These are phyloP conservation scores for Ceratocystis colombiana DNA, from an alignment of 2,329 filamentous ascomycete genomes.

Conservation along the genomic window DNA sequence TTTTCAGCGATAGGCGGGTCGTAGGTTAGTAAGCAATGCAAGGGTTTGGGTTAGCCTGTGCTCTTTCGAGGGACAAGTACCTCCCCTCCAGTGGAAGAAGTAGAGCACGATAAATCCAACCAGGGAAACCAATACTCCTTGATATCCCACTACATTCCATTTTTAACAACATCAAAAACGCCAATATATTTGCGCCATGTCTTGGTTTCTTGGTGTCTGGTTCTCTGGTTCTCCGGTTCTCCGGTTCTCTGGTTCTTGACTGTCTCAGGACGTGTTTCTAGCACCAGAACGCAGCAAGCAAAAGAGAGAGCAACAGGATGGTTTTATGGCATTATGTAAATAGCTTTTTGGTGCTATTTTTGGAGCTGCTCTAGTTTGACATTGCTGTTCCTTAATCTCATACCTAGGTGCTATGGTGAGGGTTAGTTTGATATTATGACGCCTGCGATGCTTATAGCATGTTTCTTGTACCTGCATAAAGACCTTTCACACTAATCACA, in stretches of 20 bases:
- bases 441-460: too few relatives aligned
- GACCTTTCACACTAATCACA: not conserved
- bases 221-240: not conserved
- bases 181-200: not conserved
- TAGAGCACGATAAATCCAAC: too few relatives aligned
- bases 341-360: not conserved
- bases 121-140: too few relatives aligned
- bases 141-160: not conserved
- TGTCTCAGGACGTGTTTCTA: constrained; percentile 3
- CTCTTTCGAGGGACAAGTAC: too few relatives aligned
- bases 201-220: not conserved
- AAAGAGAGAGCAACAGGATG: too few relatives aligned
- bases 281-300: not conserved
- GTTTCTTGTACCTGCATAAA: constrained; percentile 2
- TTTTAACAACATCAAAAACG: not conserved
- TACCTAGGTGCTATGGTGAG: not conserved
- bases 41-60: too few relatives aligned
- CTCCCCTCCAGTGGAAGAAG: too few relatives aligned
- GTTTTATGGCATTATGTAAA: not conserved
- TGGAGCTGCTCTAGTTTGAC: not conserved
- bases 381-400: not conserved
- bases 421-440: too few relatives aligned
- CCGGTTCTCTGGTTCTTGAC: not conserved
- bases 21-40: too few relatives aligned
- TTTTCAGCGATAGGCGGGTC: too few relatives aligned